Conservation (phyloP, 73 alveolate species). For the Breviolum minutum region DNA sequence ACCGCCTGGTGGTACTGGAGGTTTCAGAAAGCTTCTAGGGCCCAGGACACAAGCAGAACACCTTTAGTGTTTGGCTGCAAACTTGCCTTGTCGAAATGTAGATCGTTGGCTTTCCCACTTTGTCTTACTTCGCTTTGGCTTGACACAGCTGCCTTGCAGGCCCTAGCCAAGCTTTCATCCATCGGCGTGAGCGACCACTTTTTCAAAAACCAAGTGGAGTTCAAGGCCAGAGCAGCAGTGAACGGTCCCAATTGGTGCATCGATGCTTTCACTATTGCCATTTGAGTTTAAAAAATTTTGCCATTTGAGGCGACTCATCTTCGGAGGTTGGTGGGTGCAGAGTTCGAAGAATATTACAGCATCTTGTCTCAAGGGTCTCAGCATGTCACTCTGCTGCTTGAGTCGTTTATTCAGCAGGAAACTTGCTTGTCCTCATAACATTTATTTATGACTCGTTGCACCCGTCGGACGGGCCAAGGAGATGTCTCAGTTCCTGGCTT, state of each 20-base stretch:
- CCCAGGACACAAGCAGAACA: too few relatives aligned
- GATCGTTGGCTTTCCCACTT: too few relatives aligned
- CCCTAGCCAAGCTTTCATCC: conserved; percentile 60
- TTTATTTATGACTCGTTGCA: too few relatives aligned
- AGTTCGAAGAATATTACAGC: conserved; percentile 68
- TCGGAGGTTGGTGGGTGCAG: conserved; percentile 86
- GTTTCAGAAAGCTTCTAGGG: too few relatives aligned
- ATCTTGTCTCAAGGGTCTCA: not conserved
- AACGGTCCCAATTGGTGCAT: not conserved
- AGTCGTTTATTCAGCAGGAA: too few relatives aligned
- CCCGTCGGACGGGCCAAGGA: not conserved
- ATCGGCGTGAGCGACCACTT: conserved; percentile 68
- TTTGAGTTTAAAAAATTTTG: not conserved
- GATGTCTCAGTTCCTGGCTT: not conserved
- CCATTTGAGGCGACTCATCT: conserved; percentile 82
- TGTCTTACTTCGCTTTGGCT: too few relatives aligned
- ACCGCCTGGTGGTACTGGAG: too few relatives aligned
- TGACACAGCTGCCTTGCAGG: not conserved
- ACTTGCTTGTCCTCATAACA: not conserved
- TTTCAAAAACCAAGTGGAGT: conserved; percentile 75
- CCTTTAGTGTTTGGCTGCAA: too few relatives aligned
- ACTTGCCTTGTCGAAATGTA: too few relatives aligned
- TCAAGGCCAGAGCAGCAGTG: conserved; percentile 38
- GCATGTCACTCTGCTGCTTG: not conserved
- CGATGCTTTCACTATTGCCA: not conserved